These are phyloP conservation scores for Barnettozyma californica DNA, from an alignment of 805 yeast genomes.

Conservation along the genomic window DNA sequence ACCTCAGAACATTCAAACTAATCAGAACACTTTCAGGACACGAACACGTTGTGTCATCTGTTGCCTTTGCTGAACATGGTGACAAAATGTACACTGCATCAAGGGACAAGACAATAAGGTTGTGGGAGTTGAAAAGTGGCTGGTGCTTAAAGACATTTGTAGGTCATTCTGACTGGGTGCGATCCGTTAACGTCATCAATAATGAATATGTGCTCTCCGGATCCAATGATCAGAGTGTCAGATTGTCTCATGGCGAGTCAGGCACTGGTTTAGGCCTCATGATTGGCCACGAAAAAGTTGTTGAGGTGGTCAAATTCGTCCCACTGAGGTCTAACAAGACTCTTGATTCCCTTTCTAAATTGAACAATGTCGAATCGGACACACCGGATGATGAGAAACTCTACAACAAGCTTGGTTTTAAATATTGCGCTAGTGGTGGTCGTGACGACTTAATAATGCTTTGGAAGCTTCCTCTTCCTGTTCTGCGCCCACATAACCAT, in stretches of 20 bases:
- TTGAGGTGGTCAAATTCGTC: slow-evolving; percentile 66
- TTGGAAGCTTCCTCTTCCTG: slow-evolving; percentile 75
- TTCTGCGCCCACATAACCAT: slow-evolving; percentile 44
- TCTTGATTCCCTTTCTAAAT: slow-evolving; percentile 40
- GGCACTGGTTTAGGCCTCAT: slow-evolving; percentile 66
- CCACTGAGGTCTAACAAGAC: slow-evolving; percentile 46
- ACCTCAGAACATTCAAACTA: slow-evolving; percentile 45
- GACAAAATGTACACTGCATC: slow-evolving; percentile 54
- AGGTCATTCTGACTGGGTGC: slow-evolving; percentile 89
- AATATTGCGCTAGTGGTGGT: slow-evolving; percentile 73
- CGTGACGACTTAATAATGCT: slow-evolving; percentile 70
- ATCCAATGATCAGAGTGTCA: slow-evolving; percentile 70
- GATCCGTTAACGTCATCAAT: slow-evolving; percentile 49
- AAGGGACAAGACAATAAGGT: slow-evolving; percentile 53
- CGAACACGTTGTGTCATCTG: slow-evolving; percentile 74
- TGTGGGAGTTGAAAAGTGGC: slow-evolving; percentile 68
- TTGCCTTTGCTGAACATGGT: slow-evolving; percentile 40
- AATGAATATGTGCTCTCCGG: slow-evolving; percentile 65
- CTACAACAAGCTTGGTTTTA: slow-evolving; percentile 46
- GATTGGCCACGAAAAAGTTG: slow-evolving; percentile 77
- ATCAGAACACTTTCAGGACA: slow-evolving; percentile 73
- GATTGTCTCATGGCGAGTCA: slow-evolving; percentile 59
- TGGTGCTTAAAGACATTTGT: slow-evolving; percentile 59
- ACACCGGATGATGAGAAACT: slow-evolving; percentile 13
- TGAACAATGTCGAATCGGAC: slow-evolving; percentile 13